Evolutionary conservation across 305 asterid species (phyloP), one percentile per base, ranked within the genome.

Genomic region (Fraxinus baroniana): DNA sequence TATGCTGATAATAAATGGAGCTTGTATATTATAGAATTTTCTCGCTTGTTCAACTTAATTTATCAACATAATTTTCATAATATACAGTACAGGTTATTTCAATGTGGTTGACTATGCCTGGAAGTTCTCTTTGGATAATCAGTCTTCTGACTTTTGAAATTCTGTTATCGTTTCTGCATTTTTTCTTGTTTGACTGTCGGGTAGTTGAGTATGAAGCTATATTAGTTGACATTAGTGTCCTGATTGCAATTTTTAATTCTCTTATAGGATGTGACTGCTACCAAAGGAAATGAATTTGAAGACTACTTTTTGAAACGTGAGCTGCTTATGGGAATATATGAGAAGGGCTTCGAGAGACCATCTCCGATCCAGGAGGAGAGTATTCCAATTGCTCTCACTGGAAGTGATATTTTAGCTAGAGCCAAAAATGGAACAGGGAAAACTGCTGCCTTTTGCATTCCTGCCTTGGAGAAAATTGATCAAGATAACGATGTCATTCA

Each of bases 281-380:
- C 98, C 30, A 95, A 93, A 83, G 98, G 99, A 84, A 95, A 95
- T 87, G 97, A 94, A 80, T 95, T 95, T 80, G 98, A 94, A 89
- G 98, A 94, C 83, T 95, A 94, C 91, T 95, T 95, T 85, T 87
- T 95, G 89, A 94, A 95, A 86, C 97, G 97, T 2, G 98, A 95
- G 88, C 88, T 95, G 86, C 97, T 95, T 79, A 94, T 94, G 98
- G 98, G 98, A 70, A 95, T 95, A 89, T 95, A 94, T 83, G 98
- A 95, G 88, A 95, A 95, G 89, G 98, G 98, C 32, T 95, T 95
- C 78, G 98, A 95, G 82, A 91, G 94, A 85, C 98, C 98, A 35
- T 95, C 98, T 15, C 98, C 98, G 13, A 95, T 95, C 82, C 98
- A 95, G 82, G 99, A 95, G 91, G 99, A 95, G 90, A 95, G 99